phyloP scores from a whole-genome alignment of 1,284 basidiomycete species.

The Ganoderma leucocontextum region DNA sequence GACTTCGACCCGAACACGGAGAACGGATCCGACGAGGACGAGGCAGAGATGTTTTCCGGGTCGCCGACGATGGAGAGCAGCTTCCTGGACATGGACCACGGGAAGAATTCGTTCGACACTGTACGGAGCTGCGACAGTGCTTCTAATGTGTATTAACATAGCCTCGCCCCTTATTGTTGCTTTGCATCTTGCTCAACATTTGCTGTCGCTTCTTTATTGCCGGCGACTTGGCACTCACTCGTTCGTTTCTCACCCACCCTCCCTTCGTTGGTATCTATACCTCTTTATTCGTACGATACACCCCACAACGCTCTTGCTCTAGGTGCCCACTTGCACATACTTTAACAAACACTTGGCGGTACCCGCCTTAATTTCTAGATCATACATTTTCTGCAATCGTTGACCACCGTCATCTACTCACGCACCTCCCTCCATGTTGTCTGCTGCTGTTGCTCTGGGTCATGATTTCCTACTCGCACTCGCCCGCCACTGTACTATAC shows the following conservation, averaged over 20 bases:
- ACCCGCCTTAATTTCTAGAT: conserved; percentile 23
- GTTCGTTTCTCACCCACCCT: conserved; percentile 6
- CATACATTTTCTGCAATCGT: conserved; percentile 7
- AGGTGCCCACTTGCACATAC: conserved; percentile 17
- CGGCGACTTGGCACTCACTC: neutral
- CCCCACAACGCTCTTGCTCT: conserved; percentile 13
- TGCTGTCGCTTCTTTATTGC: conserved; percentile 15
- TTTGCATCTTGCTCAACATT: conserved; percentile 12
- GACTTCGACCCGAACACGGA: conserved; percentile 51
- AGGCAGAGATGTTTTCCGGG: conserved; percentile 17
- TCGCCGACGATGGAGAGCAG: conserved; percentile 50
- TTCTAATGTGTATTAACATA: conserved; percentile 36
- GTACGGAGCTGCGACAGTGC: conserved; percentile 50
- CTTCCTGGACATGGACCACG: conserved; percentile 68
- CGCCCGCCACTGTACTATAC: conserved; percentile 23
- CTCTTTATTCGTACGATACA: conserved; percentile 39
- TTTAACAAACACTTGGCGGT: conserved; percentile 12
- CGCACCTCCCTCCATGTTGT: conserved; percentile 12
- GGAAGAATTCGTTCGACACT: conserved; percentile 70
- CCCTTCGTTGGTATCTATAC: conserved; percentile 37
- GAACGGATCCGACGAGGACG: conserved; percentile 30
- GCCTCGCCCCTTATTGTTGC: conserved; percentile 23
- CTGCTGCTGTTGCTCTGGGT: conserved; percentile 20
- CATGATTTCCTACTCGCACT: conserved; percentile 18
- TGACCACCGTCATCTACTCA: conserved; percentile 3